phyloP scores from a whole-genome alignment of 2,329 filamentous ascomycete species.

The Diplodia corticola region DNA sequence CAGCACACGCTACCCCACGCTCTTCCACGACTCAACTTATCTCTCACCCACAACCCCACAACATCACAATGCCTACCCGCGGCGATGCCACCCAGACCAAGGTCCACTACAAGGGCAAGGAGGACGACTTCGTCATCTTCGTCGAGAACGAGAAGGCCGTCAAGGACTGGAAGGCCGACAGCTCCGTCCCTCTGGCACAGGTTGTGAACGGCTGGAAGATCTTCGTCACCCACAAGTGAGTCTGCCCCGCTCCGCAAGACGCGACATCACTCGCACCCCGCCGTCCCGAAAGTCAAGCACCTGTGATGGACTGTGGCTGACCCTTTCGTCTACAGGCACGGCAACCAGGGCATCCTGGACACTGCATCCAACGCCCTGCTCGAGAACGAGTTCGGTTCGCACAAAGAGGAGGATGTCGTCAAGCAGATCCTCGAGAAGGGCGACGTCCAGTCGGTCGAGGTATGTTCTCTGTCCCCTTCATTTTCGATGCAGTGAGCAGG shows the following conservation, averaged over 20 bases:
- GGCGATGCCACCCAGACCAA: slow-evolving; percentile 66
- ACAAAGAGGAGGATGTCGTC: slow-evolving; percentile 76
- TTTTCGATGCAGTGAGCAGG: slow-evolving; percentile 20
- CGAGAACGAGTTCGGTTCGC: slow-evolving; percentile 84
- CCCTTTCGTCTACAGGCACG: slow-evolving; percentile 63
- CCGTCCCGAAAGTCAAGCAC: not conserved
- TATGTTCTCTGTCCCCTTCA: slow-evolving; percentile 38
- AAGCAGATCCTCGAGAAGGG: slow-evolving; percentile 79
- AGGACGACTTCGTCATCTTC: slow-evolving; percentile 69
- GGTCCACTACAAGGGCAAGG: slow-evolving; percentile 79
- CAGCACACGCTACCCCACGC: slow-evolving; percentile 8
- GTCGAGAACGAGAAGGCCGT: slow-evolving; percentile 63
- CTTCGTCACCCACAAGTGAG: slow-evolving; percentile 86
- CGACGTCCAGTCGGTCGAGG: slow-evolving; percentile 61
- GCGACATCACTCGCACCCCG: not conserved
- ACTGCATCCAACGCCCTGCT: slow-evolving; percentile 71
- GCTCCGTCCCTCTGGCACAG: slow-evolving; percentile 74
- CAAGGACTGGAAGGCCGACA: slow-evolving; percentile 81
- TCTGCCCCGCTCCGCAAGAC: slow-evolving; percentile 26
- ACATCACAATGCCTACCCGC: slow-evolving; percentile 36
- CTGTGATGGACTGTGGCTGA: not conserved
- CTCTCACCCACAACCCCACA: slow-evolving; percentile 21
- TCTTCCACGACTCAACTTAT: not conserved
- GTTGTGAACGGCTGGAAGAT: slow-evolving; percentile 88
- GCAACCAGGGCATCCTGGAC: slow-evolving; percentile 77